A percentile compares a stretch with the other conserved stretches of the same genome.
phyloP scores from a whole-genome alignment of 768 basidiomycete genomes.

The Boletus sp. region DNA sequence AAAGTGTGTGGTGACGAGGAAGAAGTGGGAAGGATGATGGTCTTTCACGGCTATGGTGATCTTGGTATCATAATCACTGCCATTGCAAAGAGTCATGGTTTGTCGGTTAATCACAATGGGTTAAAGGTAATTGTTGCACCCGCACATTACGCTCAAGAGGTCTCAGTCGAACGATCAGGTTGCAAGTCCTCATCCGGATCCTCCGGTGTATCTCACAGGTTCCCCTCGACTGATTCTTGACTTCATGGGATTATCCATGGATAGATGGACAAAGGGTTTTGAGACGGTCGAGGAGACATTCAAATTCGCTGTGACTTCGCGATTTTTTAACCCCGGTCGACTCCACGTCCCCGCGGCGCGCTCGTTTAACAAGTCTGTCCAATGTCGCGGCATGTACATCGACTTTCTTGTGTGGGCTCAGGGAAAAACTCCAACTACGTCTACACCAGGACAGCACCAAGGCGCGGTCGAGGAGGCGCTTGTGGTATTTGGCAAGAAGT shows the following conservation, averaged over 20 bases:
- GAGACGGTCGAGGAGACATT: constrained; percentile 50
- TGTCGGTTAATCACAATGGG: constrained; percentile 51
- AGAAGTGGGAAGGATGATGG: constrained; percentile 48
- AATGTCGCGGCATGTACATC: constrained; percentile 52
- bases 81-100: constrained; percentile 48
- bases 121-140: constrained; percentile 45
- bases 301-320: constrained; percentile 52
- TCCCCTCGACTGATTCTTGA: constrained; percentile 47
- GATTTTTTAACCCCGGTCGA: constrained; percentile 46
- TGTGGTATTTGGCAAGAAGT: constrained; percentile 47
- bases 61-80: constrained; percentile 67
- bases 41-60: constrained; percentile 67
- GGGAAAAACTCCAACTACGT: constrained; percentile 15
- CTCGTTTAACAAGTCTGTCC: constrained; percentile 42
- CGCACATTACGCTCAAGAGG: neutral
- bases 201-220: constrained; percentile 46
- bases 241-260: constrained; percentile 58
- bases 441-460: constrained; percentile 11
- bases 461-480: constrained; percentile 45
- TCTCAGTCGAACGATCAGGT: constrained; percentile 27
- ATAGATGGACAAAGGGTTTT: constrained; percentile 52
- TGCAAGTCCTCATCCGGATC: constrained; percentile 27
- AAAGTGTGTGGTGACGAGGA: constrained; percentile 50
- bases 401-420: constrained; percentile 54
- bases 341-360: constrained; percentile 34